Conservation (phyloP, 2,329 filamentous ascomycete genomes). For the Penicillium sp. region DNA sequence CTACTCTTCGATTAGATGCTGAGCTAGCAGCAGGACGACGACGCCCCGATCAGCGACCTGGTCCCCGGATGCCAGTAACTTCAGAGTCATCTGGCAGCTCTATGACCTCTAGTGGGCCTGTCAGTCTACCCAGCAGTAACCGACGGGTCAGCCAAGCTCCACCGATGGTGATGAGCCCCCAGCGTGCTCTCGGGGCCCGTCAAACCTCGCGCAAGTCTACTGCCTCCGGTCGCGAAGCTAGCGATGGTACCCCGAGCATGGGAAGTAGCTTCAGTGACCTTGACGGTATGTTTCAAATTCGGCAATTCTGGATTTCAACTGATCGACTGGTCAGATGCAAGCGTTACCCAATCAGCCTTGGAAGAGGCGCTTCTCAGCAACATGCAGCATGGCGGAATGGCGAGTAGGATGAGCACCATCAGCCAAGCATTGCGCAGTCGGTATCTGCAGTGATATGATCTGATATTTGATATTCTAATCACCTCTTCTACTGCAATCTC, state of each 20-base stretch:
- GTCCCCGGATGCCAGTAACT: constrained; percentile 18
- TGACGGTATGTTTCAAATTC: constrained; percentile 47
- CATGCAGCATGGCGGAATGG: constrained; percentile 54
- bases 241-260: constrained; percentile 58
- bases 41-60: constrained; percentile 24
- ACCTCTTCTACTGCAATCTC: background rate
- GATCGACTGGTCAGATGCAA: constrained; percentile 48
- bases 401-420: constrained; percentile 49
- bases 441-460: constrained; percentile 46
- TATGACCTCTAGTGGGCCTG: constrained; percentile 37
- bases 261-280: constrained; percentile 64
- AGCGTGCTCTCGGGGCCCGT: constrained; percentile 48
- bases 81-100: constrained; percentile 38
- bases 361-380: constrained; percentile 62
- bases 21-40: constrained; percentile 30
- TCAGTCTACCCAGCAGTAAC: constrained; percentile 21
- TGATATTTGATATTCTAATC: too few relatives aligned
- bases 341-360: constrained; percentile 61
- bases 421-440: constrained; percentile 54
- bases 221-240: constrained; percentile 42
- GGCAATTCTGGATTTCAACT: background rate
- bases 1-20: constrained; percentile 41
- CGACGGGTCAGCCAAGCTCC: constrained; percentile 17
- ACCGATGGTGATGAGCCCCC: constrained; percentile 37
- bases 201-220: constrained; percentile 46